Base-by-base conservation (phyloP, 1,284 basidiomycete species). In the Ganoderma leucocontextum region DNA sequence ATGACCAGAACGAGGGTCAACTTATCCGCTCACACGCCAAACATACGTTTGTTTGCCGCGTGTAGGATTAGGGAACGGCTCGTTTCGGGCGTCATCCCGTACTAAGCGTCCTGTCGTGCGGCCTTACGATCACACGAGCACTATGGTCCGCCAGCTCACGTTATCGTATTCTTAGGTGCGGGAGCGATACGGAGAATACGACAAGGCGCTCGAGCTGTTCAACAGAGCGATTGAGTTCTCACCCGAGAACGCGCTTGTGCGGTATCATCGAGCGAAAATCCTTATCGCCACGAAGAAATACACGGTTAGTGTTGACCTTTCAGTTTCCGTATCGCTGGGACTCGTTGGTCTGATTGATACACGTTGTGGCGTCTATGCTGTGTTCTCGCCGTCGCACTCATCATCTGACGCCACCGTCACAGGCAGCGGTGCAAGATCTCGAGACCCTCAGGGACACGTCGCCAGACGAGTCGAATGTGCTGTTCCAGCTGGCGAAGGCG, bases 391-490 rank as follows among this genome's bases (percentile, higher is more conserved):
- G 33, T 41, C 33, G 41, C 17, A n/a, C 39, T 29, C 58, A 60
- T 60, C 58, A 55, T 60, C 47, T 59, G 41, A 38, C 61, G 49
- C 59, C 69, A 63, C 63, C 53, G n/a, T 60, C 57, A 71, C 83
- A 96, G 95, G 84, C 85, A 64, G 95, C 96, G 22, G 88, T 95
- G 60, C 79, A 86, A 70, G 94, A 95, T 78, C 86, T 98, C 73
- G 90, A 95, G 80, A 83, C 86, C 66, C 87, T 98, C 60, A 86
- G 90, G 72, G 90, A 89, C 76, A 84, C 88, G 68, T 93, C 95
- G 39, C 95, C 96, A 13, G 95, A 96, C 78, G 96, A 98, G 84
- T 93, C 95, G 68, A 97, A 97, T 81, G 93, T 98, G 64, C 90
- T 96, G 70, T 97, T 97, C 86, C 91, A 97, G 79, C 88, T 98